Evolutionary conservation across 2,329 filamentous ascomycete genomes (phyloP), one percentile per base, ranked within the genome.

Genomic region (Colletotrichum falcatum): DNA sequence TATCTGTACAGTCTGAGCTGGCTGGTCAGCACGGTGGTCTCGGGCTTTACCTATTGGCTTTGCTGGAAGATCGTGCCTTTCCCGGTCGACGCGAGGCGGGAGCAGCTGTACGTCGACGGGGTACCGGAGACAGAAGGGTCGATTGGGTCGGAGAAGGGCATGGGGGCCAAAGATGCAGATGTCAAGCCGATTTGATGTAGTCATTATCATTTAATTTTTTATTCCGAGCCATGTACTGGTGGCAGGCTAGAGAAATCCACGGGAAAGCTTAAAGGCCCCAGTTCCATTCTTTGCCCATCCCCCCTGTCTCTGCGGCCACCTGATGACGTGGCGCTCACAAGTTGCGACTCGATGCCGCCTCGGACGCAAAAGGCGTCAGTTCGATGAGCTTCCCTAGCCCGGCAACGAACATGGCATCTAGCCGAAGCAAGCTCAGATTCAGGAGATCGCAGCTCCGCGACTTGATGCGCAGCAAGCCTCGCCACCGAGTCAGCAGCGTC

Each of bases 1-100:
- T 66, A 76, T 46, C 66, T 76, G 20, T 76, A 74, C 63, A 73
- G 72, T 33, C 67, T 76, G 58, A 75, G 75, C 54, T 76, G 74
- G 74, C 71, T 76, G 3, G 71, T 74, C 18, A 72, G 72, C 26
- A 72, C 70, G 16, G 53, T 74, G 18, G 61, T 74, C 5, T 59
- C 72, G 1, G 59, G 56, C 14, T 61, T 72, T 3, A 65, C 72
- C 33, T 74, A 74, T 28, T 74, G 66, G 66, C 16, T 28, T 26
- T 48, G 53, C 5, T 70, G 66, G 62, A 70, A 55, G 6, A 37
- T 70, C 5, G 18, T 48, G 20, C 66, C 66, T 1, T 70, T 70
- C 9, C 26, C 56, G 0, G 54, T 70, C 12, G 66, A 70, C 3
- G 33, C 39, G 11, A 30, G n/a, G 2, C 16, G 26, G 20, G 66